Evolutionary conservation across 345 rosid genomes (phyloP).

Genomic region (Anastatica hierochuntica): DNA sequence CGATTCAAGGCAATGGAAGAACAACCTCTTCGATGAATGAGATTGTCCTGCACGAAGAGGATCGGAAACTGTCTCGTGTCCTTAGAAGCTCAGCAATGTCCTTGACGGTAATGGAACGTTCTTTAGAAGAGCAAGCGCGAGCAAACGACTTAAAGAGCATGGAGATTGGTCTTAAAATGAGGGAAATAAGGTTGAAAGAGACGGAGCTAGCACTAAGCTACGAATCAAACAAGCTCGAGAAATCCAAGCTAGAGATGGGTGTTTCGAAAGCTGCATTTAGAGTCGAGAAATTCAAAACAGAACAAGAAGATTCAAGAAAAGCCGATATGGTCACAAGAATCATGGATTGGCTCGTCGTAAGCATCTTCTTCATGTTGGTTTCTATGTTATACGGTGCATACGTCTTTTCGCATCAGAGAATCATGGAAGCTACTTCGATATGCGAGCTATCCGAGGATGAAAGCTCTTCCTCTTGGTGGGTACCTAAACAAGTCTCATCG

Average conservation of each 20-base stretch:
- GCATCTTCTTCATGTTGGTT: constrained; percentile 48
- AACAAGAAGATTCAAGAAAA: constrained; percentile 42
- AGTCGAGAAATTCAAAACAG: constrained; percentile 61
- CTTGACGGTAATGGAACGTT: constrained; percentile 36
- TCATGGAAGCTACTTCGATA: constrained; percentile 56
- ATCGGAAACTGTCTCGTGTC: constrained; percentile 31
- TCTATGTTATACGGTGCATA: constrained; percentile 55
- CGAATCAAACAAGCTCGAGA: constrained; percentile 55
- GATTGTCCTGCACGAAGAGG: constrained; percentile 27
- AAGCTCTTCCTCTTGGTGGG: constrained; percentile 67
- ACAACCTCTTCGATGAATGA: constrained; percentile 26
- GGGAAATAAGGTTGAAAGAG: constrained; percentile 43
- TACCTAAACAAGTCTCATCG: constrained; percentile 41
- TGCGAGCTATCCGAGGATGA: constrained; percentile 46
- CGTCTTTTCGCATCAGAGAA: constrained; percentile 49
- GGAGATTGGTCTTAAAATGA: constrained; percentile 47
- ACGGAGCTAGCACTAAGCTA: constrained; percentile 36
- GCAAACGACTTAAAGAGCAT: constrained; percentile 62
- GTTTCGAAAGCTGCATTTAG: constrained; percentile 54
- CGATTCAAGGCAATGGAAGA: constrained; percentile 23
- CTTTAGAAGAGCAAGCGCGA: constrained; percentile 51
- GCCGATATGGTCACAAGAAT: constrained; percentile 53
- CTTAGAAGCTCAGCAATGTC: constrained; percentile 31
- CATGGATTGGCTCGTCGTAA: constrained; percentile 71
- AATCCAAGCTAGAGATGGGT: constrained; percentile 59